Evolutionary conservation across 1,139 yeast species (phyloP).

Genomic region (Diutina mesorugosa): DNA sequence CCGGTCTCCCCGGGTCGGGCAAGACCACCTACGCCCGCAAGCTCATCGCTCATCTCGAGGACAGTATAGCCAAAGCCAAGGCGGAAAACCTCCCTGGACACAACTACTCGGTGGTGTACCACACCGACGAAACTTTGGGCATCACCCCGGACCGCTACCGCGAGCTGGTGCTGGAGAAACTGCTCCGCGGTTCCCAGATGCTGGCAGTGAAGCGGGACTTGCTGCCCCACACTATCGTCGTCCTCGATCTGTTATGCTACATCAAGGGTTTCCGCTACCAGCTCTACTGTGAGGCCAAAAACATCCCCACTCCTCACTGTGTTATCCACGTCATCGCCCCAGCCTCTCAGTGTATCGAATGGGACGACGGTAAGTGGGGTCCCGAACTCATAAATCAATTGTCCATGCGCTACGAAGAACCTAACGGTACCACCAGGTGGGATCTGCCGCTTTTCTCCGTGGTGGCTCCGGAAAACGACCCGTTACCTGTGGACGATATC

Average conservation of each 20-base stretch:
- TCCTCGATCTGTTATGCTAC: constrained; percentile 76
- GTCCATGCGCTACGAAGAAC: constrained; percentile 86
- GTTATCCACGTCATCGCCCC: constrained; percentile 72
- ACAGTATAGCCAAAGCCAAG: constrained; percentile 28
- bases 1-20: constrained; percentile 83
- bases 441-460: constrained; percentile 82
- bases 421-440: constrained; percentile 79
- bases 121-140: constrained; percentile 69
- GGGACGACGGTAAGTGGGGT: constrained; percentile 72
- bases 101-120: constrained; percentile 48
- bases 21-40: constrained; percentile 63
- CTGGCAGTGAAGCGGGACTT: constrained; percentile 81
- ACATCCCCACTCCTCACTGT: constrained; percentile 70
- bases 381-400: constrained; percentile 53
- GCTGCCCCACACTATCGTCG: constrained; percentile 55
- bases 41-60: constrained; percentile 34
- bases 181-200: constrained; percentile 73
- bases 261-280: constrained; percentile 95
- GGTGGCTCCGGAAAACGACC: constrained; percentile 42
- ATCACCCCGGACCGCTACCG: constrained; percentile 55
- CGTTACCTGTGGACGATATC: constrained; percentile 50
- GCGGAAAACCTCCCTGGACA: constrained; percentile 31
- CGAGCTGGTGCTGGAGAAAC: constrained; percentile 64
- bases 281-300: constrained; percentile 85
- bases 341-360: constrained; percentile 41